Evolutionary conservation across 495 filamentous ascomycete genomes (phyloP).

Genomic region (Aspergillus steynii): DNA sequence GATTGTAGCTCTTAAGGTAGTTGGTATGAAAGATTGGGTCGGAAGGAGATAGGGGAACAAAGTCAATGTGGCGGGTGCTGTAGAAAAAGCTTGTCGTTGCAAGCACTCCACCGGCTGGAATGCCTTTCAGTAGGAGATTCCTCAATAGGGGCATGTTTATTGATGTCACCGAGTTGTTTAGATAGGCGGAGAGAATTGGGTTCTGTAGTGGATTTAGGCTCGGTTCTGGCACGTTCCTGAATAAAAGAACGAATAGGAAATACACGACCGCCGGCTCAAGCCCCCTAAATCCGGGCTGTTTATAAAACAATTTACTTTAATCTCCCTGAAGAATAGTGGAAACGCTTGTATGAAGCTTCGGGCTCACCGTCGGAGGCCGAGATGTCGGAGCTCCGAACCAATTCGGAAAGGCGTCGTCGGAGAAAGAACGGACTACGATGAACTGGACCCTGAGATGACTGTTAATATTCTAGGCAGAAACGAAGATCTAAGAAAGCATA

Average conservation of each 20-base stretch:
- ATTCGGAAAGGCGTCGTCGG: background rate
- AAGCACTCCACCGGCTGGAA: conserved; percentile 1
- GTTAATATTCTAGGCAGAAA: too few species aligned
- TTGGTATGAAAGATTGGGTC: conserved; percentile 54
- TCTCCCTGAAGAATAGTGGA: background rate
- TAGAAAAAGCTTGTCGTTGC: conserved; percentile 8
- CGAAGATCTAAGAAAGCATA: too few species aligned
- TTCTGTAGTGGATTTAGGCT: too few species aligned
- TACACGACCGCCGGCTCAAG: background rate
- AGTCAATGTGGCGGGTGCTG: conserved; percentile 12
- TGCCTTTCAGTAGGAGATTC: background rate
- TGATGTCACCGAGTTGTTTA: too few species aligned
- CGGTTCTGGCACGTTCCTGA: background rate
- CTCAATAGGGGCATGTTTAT: background rate
- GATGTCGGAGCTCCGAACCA: background rate
- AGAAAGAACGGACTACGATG: background rate
- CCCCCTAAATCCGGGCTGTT: background rate
- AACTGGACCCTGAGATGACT: background rate
- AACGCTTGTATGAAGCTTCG: background rate
- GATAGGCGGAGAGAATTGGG: background rate
- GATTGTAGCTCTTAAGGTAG: conserved; percentile 51
- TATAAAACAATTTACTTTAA: background rate
- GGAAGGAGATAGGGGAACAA: conserved; percentile 37
- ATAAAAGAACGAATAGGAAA: background rate
- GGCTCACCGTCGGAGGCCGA: background rate